A percentile compares a stretch with the other conserved stretches of the same genome.
phyloP scores from a whole-genome alignment of 257 asterid genomes.

The Solanum stenotomum region DNA sequence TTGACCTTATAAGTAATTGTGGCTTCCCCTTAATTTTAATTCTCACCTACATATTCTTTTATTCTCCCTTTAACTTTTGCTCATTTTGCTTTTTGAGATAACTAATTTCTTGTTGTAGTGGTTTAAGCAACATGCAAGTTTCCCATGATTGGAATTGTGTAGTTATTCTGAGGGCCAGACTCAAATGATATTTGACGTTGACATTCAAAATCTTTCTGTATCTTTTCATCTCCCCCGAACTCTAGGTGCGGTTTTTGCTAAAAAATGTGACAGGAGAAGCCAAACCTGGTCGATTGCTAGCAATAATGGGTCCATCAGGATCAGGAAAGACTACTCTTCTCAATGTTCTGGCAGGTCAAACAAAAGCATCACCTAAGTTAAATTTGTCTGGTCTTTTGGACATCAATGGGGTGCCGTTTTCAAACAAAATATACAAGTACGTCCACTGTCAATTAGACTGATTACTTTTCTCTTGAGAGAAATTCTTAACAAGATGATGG shows the following conservation, averaged over 20 bases:
- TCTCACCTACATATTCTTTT: neutral
- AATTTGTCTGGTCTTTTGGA: conserved; percentile 87
- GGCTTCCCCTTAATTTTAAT: neutral
- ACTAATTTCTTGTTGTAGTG: neutral
- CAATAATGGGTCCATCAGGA: conserved; percentile 98
- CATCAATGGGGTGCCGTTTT: conserved; percentile 61
- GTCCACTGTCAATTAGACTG: neutral
- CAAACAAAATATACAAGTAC: conserved; percentile 69
- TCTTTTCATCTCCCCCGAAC: conserved; percentile 2
- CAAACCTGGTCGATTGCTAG: conserved; percentile 86
- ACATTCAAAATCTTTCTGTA: neutral
- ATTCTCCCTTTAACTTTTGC: neutral
- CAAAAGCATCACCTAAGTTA: conserved; percentile 57
- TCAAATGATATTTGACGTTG: neutral
- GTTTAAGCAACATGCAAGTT: neutral
- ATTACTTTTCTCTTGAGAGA: neutral
- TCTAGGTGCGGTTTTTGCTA: conserved; percentile 72
- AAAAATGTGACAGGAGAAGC: conserved; percentile 83
- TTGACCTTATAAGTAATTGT: neutral
- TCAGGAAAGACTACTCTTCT: conserved; percentile 97
- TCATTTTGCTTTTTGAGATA: neutral
- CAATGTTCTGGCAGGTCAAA: conserved; percentile 88
- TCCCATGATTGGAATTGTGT: neutral
- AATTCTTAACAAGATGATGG: neutral
- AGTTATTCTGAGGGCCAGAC: neutral